phyloP scores from a whole-genome alignment of 2,329 filamentous ascomycete genomes.

The Aschersonia sp. region DNA sequence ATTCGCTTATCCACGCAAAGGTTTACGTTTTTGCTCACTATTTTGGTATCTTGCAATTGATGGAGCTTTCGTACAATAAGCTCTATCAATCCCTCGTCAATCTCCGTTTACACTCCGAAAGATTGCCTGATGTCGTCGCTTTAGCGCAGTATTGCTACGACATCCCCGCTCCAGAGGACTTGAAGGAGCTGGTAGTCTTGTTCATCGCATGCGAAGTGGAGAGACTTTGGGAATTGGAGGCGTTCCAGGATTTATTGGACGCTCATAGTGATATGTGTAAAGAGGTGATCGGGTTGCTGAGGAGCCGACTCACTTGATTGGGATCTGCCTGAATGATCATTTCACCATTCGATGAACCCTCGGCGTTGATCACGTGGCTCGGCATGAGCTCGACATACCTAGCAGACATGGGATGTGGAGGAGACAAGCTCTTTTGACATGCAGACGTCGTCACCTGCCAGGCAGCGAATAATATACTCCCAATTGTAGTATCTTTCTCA shows the following conservation, averaged over 20 bases:
- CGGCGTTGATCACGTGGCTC: neutral
- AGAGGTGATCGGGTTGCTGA: neutral
- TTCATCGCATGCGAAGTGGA: conserved; percentile 5
- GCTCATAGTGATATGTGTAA: neutral
- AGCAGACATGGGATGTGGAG: neutral
- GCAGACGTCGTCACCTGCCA: neutral
- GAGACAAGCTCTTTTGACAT: neutral
- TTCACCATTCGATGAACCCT: conserved; percentile 2
- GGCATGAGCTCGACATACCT: neutral
- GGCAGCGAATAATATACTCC: neutral
- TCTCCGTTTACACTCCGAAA: neutral
- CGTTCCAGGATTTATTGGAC: conserved; percentile 4
- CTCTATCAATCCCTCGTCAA: conserved; percentile 2
- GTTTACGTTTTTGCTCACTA: conserved; percentile 6
- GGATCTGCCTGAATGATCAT: neutral
- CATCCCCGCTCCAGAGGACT: neutral
- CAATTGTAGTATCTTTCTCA: neutral
- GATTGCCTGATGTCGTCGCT: conserved; percentile 1
- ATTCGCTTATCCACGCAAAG: conserved; percentile 2
- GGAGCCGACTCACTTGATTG: neutral
- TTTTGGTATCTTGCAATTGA: conserved; percentile 3
- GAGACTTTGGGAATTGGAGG: conserved; percentile 3
- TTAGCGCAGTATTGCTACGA: conserved; percentile 5
- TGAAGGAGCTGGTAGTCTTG: conserved; percentile 3
- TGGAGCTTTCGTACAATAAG: conserved; percentile 3